Conservation (phyloP, 139 green algal genomes). For the Chlorella sp. region DNA sequence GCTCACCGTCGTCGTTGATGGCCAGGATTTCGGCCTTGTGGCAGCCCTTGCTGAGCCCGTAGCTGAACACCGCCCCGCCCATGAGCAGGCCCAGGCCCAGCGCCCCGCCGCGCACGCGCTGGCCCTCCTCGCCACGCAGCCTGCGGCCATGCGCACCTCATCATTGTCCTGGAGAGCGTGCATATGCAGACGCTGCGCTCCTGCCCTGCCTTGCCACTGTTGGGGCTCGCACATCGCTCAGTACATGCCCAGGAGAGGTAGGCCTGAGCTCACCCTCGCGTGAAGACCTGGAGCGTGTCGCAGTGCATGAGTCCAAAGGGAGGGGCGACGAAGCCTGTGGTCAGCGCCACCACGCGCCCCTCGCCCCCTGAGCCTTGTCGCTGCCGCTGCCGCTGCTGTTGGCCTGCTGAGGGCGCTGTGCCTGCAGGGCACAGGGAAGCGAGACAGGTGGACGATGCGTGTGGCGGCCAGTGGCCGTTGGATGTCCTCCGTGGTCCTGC, state of each 20-base stretch:
- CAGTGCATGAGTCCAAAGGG: conserved; percentile 66
- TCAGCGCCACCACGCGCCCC: conserved; percentile 43
- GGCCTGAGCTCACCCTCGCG: conserved; percentile 17
- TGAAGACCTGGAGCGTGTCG: conserved; percentile 74
- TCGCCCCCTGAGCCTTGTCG: not conserved
- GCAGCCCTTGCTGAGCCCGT: conserved; percentile 49
- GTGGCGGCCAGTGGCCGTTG: not conserved
- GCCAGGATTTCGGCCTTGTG: conserved; percentile 71
- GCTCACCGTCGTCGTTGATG: conserved; percentile 66
- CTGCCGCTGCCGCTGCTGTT: not conserved
- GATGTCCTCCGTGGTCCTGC: not conserved
- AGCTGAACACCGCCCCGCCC: conserved; percentile 53
- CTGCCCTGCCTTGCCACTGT: not conserved
- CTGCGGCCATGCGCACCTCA: conserved; percentile 1
- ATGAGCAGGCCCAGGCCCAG: conserved; percentile 68
- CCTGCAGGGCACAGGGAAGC: too few relatives aligned
- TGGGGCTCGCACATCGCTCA: not conserved
- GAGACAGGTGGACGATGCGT: not conserved
- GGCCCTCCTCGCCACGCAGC: conserved; percentile 28
- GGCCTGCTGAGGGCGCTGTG: too few relatives aligned
- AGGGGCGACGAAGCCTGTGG: conserved; percentile 58
- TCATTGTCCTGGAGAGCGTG: not conserved
- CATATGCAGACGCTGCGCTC: not conserved
- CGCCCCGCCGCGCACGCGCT: conserved; percentile 29
- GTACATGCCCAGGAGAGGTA: too few relatives aligned